Evolutionary conservation across 2,329 filamentous ascomycete genomes (phyloP).

Genomic region (Exophiala oligosperma): DNA sequence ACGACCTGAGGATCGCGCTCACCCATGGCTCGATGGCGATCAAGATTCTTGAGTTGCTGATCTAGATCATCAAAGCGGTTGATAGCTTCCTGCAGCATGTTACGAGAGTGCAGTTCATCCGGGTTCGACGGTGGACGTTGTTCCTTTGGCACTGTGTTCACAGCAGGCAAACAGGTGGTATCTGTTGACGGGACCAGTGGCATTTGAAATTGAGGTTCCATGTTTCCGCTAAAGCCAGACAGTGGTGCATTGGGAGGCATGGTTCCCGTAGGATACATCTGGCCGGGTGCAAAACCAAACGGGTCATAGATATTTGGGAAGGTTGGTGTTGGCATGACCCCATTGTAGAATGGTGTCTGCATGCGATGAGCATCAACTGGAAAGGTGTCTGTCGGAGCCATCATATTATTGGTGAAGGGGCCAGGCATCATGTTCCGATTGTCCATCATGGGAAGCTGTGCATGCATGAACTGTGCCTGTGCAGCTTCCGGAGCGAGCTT

Average conservation of each 20-base stretch:
- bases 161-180: constrained; percentile 3
- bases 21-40: constrained; percentile 28
- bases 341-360: constrained; percentile 11
- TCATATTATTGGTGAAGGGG: constrained; percentile 3
- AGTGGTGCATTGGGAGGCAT: constrained; percentile 6
- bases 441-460: constrained; percentile 6
- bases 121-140: not conserved
- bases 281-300: constrained; percentile 11
- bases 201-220: constrained; percentile 7
- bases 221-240: constrained; percentile 9
- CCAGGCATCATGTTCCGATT: constrained; percentile 2
- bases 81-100: constrained; percentile 10
- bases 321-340: constrained; percentile 4
- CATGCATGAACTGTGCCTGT: constrained; percentile 3
- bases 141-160: not conserved
- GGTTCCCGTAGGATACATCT: constrained; percentile 5
- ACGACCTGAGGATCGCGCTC: constrained; percentile 17
- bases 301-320: constrained; percentile 12
- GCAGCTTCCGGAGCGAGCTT: not conserved
- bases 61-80: constrained; percentile 23
- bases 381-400: constrained; percentile 5
- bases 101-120: constrained; percentile 2
- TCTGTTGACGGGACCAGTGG: constrained; percentile 6
- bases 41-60: constrained; percentile 27
- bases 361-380: constrained; percentile 4